Evolutionary conservation across 306 rosid species (phyloP).

Genomic region (Quercus mongolica): DNA sequence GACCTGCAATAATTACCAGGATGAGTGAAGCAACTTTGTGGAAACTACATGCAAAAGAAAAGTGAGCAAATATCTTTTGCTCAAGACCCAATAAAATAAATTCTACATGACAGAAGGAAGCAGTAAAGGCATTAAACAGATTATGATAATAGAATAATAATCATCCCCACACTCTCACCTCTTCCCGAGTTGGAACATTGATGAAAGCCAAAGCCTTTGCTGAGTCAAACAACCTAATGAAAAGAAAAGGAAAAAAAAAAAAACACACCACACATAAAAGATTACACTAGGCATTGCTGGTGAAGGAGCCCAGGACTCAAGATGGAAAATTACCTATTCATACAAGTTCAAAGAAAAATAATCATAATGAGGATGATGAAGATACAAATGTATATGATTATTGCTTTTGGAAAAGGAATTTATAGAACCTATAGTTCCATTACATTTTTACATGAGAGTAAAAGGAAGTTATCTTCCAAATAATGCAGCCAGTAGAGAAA

Average conservation of each 20-base stretch:
- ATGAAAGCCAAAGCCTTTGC: conserved; percentile 85
- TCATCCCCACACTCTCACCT: conserved; percentile 38
- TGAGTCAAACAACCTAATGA: conserved; percentile 73
- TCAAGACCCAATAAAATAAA: conserved; percentile 11
- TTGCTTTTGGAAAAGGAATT: background rate
- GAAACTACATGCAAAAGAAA: background rate
- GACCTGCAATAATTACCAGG: conserved; percentile 39
- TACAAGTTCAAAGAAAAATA: background rate
- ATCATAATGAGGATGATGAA: background rate
- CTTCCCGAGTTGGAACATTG: conserved; percentile 65
- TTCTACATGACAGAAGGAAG: background rate
- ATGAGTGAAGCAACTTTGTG: conserved; percentile 15
- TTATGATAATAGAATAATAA: background rate
- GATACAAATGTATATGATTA: background rate
- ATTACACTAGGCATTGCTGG: background rate
- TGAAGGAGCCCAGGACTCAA: conserved; percentile 7
- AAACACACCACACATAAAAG: background rate
- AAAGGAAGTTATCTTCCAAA: background rate
- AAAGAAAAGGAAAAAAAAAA: background rate
- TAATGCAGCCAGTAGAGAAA: background rate
- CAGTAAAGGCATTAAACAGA: background rate
- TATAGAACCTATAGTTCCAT: background rate
- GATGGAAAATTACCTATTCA: background rate
- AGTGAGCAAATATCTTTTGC: background rate
- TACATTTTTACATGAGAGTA: background rate